Base-by-base conservation (phyloP, 2,329 filamentous ascomycete genomes). In the Penicillium sp. region DNA sequence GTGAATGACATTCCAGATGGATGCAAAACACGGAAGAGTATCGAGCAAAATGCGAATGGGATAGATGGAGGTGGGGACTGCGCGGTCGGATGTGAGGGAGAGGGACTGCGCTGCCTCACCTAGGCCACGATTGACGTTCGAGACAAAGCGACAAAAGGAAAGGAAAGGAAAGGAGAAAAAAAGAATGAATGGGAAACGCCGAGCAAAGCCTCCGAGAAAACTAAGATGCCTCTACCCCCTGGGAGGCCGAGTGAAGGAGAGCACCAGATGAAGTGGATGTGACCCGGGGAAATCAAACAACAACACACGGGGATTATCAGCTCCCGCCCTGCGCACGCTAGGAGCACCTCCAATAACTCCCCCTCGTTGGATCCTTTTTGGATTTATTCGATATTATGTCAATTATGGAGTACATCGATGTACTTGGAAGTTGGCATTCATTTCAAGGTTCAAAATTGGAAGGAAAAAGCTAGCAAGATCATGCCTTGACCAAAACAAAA, bases 1-100 rank as follows among this genome's bases (percentile, higher is more conserved):
- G 60, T 53, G 62, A 60, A 56, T 61, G 59, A 64, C 60, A 63
- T 64, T 60, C 62, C 63, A 66, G 66, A 57, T 60, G 58, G 60
- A 62, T 59, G 52, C 45, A 46, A 44, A 46, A 53, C 47, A 42
- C 35, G 33, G 54, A 57, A 56, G 45, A 54, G 57, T 13, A 9
- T n/a, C 6, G 24, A 45, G 32, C 28, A 19, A 56, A 51, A 48
- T 42, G 48, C 51, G n/a, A 32, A 47, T 21, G 31, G 38, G 17
- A 51, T 43, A 34, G 29, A 33, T 52, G 48, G 45, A 41, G 43
- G 46, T 40, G 42, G 41, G 39, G 24, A 52, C 42, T 43, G 33
- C 34, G 52, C 48, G 43, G 33, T 35, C 24, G 17, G 35, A 21
- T 32, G 45, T 17, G 43, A 34, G n/a, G 37, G 41, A 55, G 40